Conservation (phyloP, 2,329 filamentous ascomycete species). For the Onygenales sp. region DNA sequence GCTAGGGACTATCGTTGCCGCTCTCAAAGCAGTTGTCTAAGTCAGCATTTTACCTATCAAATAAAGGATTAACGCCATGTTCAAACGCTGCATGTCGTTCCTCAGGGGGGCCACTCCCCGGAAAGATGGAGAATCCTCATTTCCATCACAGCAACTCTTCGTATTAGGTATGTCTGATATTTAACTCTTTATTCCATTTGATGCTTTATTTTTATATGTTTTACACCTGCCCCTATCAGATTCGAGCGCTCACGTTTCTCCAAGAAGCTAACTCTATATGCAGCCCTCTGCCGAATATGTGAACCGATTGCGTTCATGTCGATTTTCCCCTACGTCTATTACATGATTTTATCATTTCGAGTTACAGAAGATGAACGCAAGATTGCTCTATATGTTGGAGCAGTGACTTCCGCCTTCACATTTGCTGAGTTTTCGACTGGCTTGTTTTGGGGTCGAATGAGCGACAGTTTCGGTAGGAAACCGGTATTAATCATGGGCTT, state of each 20-base stretch:
- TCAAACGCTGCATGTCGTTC: background rate
- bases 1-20: too few relatives aligned
- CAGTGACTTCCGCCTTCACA: constrained; percentile 94
- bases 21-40: too few relatives aligned
- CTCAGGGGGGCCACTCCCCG: background rate
- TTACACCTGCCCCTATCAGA: background rate
- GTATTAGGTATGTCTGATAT: constrained; percentile 38
- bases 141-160: constrained; percentile 51
- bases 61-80: background rate
- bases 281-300: constrained; percentile 88
- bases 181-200: background rate
- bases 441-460: constrained; percentile 85
- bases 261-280: background rate
- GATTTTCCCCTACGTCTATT: constrained; percentile 97
- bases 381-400: constrained; percentile 86
- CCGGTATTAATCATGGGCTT: constrained; percentile 85
- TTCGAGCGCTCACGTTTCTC: background rate
- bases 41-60: background rate
- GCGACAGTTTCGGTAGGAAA: constrained; percentile 85
- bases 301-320: constrained; percentile 99
- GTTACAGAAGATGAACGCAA: constrained; percentile 68
- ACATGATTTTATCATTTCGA: constrained; percentile 89
- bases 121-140: constrained; percentile 32
- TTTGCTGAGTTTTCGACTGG: constrained; percentile 91
- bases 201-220: constrained; percentile 7